Evolutionary conservation across 2,329 filamentous ascomycete species (phyloP), one percentile per base, ranked within the genome.

Genomic region (Xylariales sp.): DNA sequence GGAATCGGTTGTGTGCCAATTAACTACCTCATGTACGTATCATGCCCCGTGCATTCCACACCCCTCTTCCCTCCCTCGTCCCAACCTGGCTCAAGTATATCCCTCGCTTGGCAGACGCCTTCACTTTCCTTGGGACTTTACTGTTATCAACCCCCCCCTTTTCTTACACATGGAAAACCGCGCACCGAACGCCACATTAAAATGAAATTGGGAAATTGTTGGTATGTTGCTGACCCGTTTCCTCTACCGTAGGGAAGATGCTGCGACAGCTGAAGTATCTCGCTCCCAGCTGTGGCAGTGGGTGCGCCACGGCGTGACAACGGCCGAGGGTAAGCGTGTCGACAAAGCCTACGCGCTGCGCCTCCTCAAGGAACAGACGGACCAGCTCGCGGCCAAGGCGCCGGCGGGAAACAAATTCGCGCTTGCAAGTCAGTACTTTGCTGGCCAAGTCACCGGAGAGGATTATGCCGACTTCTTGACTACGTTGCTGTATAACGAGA

Each of bases 401-500:
- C 88, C 90, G 58, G 91, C 92, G 85, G 94, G 94, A 65, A 96
- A 97, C 86, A 97, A 97, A 86, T 97, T 86, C 83, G 89, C 91
- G 68, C 87, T 97, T 61, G 96, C 96, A 0, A 93, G 93, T 1
- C 91, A 97, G 82, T 98, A 98, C 83, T 97, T 98, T 78, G 89
- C 93, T 41, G 85, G 89, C 53, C 96, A 99, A 85, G 92, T 98
- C 65, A 98, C 95, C 3, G 96, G 96, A 64, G 96, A 98, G 85
- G 94, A 97, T 74, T 98, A 98, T 80, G 94, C 94, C 12, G 96
- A 99, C 81, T 98, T 98, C 84, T 82, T 99, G 84, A 97, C 93
- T 7, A 83, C 84, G 30, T 61, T 79, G 61, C 69, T 79, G 62
- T 79, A 79, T 52, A 74, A 78, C n/a, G 77, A 79, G 73, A 79